phyloP scores from a whole-genome alignment of 75 land plant genomes.

The Pinus albicaulis region DNA sequence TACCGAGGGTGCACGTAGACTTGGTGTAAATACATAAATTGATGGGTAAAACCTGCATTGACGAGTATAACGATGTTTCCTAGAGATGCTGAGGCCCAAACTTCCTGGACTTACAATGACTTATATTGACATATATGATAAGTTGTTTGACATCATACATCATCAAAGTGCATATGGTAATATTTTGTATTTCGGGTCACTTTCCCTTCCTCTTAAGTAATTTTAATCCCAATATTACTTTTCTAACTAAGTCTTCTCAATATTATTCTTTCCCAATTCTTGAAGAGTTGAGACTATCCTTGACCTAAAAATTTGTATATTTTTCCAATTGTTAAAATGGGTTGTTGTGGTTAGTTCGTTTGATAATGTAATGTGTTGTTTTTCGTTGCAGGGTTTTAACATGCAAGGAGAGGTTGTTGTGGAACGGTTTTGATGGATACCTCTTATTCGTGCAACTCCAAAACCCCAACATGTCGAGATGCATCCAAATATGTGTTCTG shows the following conservation, averaged over 20 bases:
- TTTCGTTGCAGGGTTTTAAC: conserved; percentile 7
- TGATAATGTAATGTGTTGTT: too few species aligned
- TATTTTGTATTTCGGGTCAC: neutral
- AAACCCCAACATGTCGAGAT: conserved; percentile 5
- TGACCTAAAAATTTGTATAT: too few species aligned
- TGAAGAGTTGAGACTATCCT: too few species aligned
- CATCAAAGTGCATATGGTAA: conserved; percentile 37
- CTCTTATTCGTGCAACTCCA: conserved; percentile 13
- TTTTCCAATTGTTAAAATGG: too few species aligned
- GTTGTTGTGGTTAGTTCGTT: too few species aligned
- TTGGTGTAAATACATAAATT: conserved; percentile 11
- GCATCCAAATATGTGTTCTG: conserved; percentile 43
- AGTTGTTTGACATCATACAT: conserved; percentile 30
- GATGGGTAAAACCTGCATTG: conserved; percentile 21
- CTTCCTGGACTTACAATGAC: conserved; percentile 13
- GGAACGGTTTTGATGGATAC: conserved; percentile 10
- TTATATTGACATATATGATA: conserved; percentile 34
- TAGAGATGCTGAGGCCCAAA: conserved; percentile 6
- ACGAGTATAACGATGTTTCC: conserved; percentile 16
- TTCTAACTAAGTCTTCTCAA: too few species aligned
- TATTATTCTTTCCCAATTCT: too few species aligned
- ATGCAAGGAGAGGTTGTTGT: conserved; percentile 7
- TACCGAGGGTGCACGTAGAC: too few species aligned
- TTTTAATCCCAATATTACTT: too few species aligned
- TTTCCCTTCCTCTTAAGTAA: too few species aligned